phyloP scores from a whole-genome alignment of 1,284 basidiomycete genomes.

The Cryptococcus deneoformans region DNA sequence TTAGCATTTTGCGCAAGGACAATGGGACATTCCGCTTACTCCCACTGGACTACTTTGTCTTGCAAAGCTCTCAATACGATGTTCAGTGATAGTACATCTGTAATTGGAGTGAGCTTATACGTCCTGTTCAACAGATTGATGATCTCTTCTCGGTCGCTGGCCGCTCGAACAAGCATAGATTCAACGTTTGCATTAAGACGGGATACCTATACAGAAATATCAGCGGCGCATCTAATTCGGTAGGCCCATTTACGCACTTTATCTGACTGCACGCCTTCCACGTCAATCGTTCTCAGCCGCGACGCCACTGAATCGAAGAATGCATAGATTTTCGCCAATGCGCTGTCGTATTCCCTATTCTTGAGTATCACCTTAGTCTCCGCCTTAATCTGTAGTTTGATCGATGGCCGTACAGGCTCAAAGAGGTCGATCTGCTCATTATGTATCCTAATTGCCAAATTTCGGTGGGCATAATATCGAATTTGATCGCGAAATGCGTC shows the following conservation, averaged over 20 bases:
- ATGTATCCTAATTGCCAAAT: constrained; percentile 80
- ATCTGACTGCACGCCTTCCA: constrained; percentile 45
- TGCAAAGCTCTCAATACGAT: constrained; percentile 82
- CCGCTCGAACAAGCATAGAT: constrained; percentile 64
- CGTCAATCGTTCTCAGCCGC: constrained; percentile 45
- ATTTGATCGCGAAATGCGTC: constrained; percentile 93
- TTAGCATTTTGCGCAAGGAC: not conserved
- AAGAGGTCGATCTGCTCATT: constrained; percentile 77
- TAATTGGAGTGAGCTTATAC: constrained; percentile 74
- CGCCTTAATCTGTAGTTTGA: constrained; percentile 75
- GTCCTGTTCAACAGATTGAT: constrained; percentile 69
- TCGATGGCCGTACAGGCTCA: constrained; percentile 87
- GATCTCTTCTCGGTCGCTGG: constrained; percentile 72
- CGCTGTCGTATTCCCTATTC: constrained; percentile 78
- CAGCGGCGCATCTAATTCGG: too few species aligned
- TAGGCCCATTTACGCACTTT: constrained; percentile 24
- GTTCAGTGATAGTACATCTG: constrained; percentile 85
- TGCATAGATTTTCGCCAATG: constrained; percentile 66
- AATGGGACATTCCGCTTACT: constrained; percentile 42
- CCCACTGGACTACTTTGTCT: constrained; percentile 96
- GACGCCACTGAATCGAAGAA: constrained; percentile 59
- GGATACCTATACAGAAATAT: constrained; percentile 15
- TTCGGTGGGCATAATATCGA: constrained; percentile 74
- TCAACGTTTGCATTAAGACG: constrained; percentile 38
- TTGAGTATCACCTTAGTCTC: constrained; percentile 85